Evolutionary conservation across 108 stramenopile genomes (phyloP).

Genomic region (Nitzschia sp.): DNA sequence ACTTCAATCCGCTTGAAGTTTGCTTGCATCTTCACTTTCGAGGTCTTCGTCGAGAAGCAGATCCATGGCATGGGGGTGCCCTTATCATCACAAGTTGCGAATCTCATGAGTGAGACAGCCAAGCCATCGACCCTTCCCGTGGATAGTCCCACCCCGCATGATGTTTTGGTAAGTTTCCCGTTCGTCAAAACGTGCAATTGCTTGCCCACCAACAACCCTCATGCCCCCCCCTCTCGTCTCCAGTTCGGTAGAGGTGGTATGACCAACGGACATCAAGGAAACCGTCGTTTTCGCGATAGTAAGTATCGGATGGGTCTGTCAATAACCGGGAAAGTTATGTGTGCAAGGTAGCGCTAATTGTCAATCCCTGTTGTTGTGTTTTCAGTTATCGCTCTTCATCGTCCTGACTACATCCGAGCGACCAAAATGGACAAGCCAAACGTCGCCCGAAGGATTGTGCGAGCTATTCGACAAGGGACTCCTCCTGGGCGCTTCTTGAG

Average conservation of each 20-base stretch:
- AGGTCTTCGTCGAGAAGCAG: constrained; percentile 49
- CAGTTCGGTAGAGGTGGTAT: constrained; percentile 56
- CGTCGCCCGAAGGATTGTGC: constrained; percentile 75
- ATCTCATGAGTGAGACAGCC: constrained; percentile 12
- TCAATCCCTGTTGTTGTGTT: background rate
- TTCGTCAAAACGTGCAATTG: constrained; percentile 3
- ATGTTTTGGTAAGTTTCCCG: too few relatives aligned
- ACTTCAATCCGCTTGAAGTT: constrained; percentile 8
- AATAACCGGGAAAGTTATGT: too few relatives aligned
- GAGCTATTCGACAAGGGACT: constrained; percentile 55
- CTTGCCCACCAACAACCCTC: too few relatives aligned
- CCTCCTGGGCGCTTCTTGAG: constrained; percentile 74
- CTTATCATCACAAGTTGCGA: constrained; percentile 16
- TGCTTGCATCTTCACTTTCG: constrained; percentile 45
- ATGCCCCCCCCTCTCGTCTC: too few relatives aligned
- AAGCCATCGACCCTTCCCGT: constrained; percentile 35
- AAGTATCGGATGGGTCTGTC: background rate
- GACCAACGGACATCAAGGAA: constrained; percentile 80
- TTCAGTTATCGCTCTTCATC: constrained; percentile 59
- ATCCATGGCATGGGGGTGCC: constrained; percentile 25
- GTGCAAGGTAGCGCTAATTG: too few relatives aligned
- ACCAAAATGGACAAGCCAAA: constrained; percentile 77
- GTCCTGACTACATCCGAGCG: constrained; percentile 71
- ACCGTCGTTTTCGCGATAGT: constrained; percentile 71
- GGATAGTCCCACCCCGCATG: constrained; percentile 25